Conservation (phyloP, 768 basidiomycete species). For the Russula dissimulans region DNA sequence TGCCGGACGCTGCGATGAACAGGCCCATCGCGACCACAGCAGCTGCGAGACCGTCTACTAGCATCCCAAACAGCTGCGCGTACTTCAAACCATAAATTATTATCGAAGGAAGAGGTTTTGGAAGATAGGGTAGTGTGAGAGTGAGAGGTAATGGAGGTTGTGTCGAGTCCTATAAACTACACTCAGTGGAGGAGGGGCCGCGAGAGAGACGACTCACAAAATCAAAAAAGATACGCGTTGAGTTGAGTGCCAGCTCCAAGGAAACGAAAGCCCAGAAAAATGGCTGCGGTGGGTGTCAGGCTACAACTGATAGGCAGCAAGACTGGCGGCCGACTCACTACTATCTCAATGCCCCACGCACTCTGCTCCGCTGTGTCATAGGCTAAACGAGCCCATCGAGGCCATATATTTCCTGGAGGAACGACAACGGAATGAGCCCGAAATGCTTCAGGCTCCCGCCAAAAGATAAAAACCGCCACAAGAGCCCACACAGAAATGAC, state of each 20-base stretch:
- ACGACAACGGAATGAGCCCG: slow-evolving; percentile 29
- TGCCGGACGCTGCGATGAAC: slow-evolving; percentile 29
- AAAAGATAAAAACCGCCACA: slow-evolving; percentile 59
- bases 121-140: slow-evolving; percentile 55
- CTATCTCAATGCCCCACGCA: slow-evolving; percentile 42
- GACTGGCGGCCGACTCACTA: slow-evolving; percentile 36
- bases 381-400: slow-evolving; percentile 53
- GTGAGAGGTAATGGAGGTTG: slow-evolving; percentile 52
- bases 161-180: slow-evolving; percentile 40
- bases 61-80: slow-evolving; percentile 52
- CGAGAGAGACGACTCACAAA: slow-evolving; percentile 40
- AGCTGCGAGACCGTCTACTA: slow-evolving; percentile 65
- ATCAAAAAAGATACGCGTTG: slow-evolving; percentile 59
- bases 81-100: slow-evolving; percentile 59
- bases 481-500: slow-evolving; percentile 54
- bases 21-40: slow-evolving; percentile 66
- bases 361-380: slow-evolving; percentile 28
- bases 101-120: slow-evolving; percentile 51
- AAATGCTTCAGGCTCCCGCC: slow-evolving; percentile 49
- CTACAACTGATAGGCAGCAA: neutral
- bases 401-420: slow-evolving; percentile 36
- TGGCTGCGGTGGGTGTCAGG: slow-evolving; percentile 35
- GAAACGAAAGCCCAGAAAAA: slow-evolving; percentile 81
- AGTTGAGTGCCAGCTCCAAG: slow-evolving; percentile 61
- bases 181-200: neutral